Evolutionary conservation across 768 basidiomycete genomes (phyloP).

Genomic region (Tulasnella sp.): DNA sequence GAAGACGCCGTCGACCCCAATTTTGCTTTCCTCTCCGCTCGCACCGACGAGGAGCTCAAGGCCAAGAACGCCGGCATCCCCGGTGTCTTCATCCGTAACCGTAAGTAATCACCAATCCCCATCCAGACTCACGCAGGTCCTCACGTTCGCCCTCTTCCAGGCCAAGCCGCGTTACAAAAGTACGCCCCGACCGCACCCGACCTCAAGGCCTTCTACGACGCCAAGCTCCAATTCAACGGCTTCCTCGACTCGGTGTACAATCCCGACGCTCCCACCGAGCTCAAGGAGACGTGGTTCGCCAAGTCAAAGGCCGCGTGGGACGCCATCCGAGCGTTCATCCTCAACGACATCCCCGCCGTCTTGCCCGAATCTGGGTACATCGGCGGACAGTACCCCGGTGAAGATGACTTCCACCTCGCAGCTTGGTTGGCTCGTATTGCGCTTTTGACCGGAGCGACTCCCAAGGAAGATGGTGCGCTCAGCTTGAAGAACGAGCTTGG

Average conservation of each 20-base stretch:
- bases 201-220: conserved; percentile 35
- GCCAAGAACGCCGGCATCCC: conserved; percentile 27
- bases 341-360: conserved; percentile 30
- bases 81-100: conserved; percentile 27
- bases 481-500: conserved; percentile 33
- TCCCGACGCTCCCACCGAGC: conserved; percentile 27
- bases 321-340: conserved; percentile 28
- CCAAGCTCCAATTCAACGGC: conserved; percentile 32
- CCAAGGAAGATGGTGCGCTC: conserved; percentile 28
- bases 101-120: conserved; percentile 25
- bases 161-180: conserved; percentile 34
- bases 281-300: conserved; percentile 31
- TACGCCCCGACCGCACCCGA: conserved; percentile 25
- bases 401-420: conserved; percentile 45
- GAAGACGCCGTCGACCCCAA: conserved; percentile 40
- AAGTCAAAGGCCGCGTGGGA: conserved; percentile 31
- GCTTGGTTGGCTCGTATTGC: conserved; percentile 43
- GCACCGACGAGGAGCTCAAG: conserved; percentile 37
- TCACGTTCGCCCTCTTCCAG: conserved; percentile 19
- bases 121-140: not conserved
- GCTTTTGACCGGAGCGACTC: conserved; percentile 28
- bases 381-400: conserved; percentile 36
- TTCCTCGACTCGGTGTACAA: conserved; percentile 33
- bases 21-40: conserved; percentile 31
- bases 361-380: conserved; percentile 38